These are phyloP conservation scores for Linum trigynum DNA, from an alignment of 345 rosid genomes.

Conservation along the genomic window DNA sequence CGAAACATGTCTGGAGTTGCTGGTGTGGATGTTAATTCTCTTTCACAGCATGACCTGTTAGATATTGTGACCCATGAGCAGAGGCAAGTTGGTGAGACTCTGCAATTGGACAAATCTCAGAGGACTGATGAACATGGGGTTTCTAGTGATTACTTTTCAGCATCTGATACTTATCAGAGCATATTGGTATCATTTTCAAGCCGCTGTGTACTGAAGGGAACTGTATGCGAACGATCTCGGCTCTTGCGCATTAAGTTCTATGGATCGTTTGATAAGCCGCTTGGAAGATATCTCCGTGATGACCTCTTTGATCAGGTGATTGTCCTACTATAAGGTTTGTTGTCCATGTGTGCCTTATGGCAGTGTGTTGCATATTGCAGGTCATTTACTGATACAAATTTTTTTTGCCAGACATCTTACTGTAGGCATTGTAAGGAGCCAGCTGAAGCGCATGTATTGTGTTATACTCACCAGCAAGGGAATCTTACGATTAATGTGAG, in stretches of 20 bases:
- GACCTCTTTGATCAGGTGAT: conserved; percentile 81
- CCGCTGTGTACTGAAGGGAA: conserved; percentile 64
- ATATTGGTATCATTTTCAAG: conserved; percentile 88
- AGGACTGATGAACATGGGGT: conserved; percentile 39
- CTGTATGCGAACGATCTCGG: conserved; percentile 89
- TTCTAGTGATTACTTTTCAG: conserved; percentile 62
- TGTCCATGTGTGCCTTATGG: background rate
- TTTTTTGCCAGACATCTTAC: conserved; percentile 35
- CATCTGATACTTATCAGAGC: conserved; percentile 81
- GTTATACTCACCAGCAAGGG: conserved; percentile 97
- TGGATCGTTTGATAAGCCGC: conserved; percentile 92
- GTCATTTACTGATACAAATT: conserved; percentile 11
- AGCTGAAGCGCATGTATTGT: conserved; percentile 77
- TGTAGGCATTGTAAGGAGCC: conserved; percentile 74
- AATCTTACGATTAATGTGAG: conserved; percentile 87
- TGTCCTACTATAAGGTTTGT: background rate
- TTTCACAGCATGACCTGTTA: conserved; percentile 27
- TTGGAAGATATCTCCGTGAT: conserved; percentile 74
- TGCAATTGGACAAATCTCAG: conserved; percentile 35
- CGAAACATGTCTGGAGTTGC: conserved; percentile 10
- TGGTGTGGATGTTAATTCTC: conserved; percentile 19
- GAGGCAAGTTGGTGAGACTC: conserved; percentile 25
- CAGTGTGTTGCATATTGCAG: conserved; percentile 1
- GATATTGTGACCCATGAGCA: conserved; percentile 29
- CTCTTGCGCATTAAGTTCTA: conserved; percentile 88